Percentiles rank a stretch among this genome's conserved stretches.
phyloP scores from a whole-genome alignment of 176 grass and related monocot species.

The Rhynchospora breviuscula region DNA sequence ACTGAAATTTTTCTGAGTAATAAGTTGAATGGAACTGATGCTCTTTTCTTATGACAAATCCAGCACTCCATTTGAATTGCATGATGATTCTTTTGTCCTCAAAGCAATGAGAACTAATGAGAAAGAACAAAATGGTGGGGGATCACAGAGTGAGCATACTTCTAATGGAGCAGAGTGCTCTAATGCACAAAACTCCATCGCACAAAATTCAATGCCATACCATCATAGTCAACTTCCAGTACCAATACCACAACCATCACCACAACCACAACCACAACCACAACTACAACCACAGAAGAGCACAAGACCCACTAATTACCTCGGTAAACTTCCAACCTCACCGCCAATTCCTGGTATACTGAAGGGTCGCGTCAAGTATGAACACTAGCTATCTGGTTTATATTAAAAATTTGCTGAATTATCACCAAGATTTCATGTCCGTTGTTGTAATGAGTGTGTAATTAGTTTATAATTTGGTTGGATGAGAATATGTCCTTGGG shows the following conservation, averaged over 20 bases:
- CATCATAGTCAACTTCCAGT: constrained; percentile 23
- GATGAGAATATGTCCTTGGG: not conserved
- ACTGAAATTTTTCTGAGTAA: not conserved
- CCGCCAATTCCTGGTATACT: constrained; percentile 85
- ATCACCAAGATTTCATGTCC: constrained; percentile 5
- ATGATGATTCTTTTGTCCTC: constrained; percentile 80
- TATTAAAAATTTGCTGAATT: constrained; percentile 24
- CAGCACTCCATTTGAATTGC: constrained; percentile 95
- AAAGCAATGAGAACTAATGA: constrained; percentile 77
- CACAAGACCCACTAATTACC: constrained; percentile 34
- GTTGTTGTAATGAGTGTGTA: constrained; percentile 27
- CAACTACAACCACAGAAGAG: constrained; percentile 24
- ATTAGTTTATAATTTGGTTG: constrained; percentile 28
- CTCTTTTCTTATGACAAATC: constrained; percentile 11
- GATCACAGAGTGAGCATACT: constrained; percentile 16
- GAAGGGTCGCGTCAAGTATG: constrained; percentile 83
- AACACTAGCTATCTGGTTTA: constrained; percentile 50
- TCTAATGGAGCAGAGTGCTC: constrained; percentile 56
- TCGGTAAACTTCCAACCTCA: constrained; percentile 46
- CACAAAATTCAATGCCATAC: constrained; percentile 29
- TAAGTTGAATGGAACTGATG: not conserved
- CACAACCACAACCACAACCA: not conserved
- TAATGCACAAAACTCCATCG: constrained; percentile 36
- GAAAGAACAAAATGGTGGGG: constrained; percentile 31
- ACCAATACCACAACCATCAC: constrained; percentile 32